phyloP scores from a whole-genome alignment of 78 protist species.

The slime mould (Dictyostelium discoideum) region dicty_2.7 NC_007089.4:1335501-1336000 shows the following conservation, averaged over 20 bases:
- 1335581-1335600: constrained; percentile 32
- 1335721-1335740: constrained; percentile 42
- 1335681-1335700: constrained; percentile 66
- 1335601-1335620: constrained; percentile 57
- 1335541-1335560: constrained; percentile 32
- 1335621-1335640: constrained; percentile 59
- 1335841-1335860: neutral
- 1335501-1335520: constrained; percentile 25
- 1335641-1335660: constrained; percentile 64
- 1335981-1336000: constrained; percentile 53
- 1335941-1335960: constrained; percentile 56
- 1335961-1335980: constrained; percentile 61
- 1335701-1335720: constrained; percentile 74
- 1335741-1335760: constrained; percentile 53
- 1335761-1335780: constrained; percentile 43
- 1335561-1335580: constrained; percentile 54
- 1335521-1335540: neutral
- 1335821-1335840: neutral
- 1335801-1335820: neutral
- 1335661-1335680: constrained; percentile 48
- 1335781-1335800: neutral
- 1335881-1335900: neutral
- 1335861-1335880: neutral
- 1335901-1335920: constrained; percentile 26
- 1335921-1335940: constrained; percentile 53